Base-by-base conservation (phyloP, 2,329 filamentous ascomycete species). In the Diaporthe caulivora region DNA sequence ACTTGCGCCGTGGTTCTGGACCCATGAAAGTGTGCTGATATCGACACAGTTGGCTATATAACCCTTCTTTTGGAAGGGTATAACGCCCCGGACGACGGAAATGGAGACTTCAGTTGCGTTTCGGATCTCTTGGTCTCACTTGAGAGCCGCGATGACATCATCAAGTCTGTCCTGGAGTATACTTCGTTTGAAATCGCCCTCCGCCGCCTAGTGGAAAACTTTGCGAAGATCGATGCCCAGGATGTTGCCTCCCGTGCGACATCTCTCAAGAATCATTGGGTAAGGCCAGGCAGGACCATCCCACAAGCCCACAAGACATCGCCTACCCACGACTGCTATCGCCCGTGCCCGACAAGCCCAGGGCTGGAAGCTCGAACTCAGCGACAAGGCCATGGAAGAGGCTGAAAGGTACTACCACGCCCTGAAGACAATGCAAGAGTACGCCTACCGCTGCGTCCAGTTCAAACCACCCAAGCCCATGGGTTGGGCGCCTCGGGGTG, bases 11-110 rank as follows among this genome's bases (percentile, higher is more conserved):
- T n/a, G n/a, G n/a, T 40, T 40, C 11, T 6, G 24, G 10, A 11
- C 40, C 29, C 58, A 8, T 31, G 26, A n/a, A 31, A 10, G 8
- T 17, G 26, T 34, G 10, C 58, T 64, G 40, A 47, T 5, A 34
- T 47, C 18, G 18, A 13, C 7, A 47, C 18, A 64, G 58, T 64
- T 64, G 58, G 58, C 40, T 64, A 64, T 34, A 64, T 64, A 4
- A 31, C 18, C 4, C 26, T 47, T 34, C 40, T 64, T 11, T 18
- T 64, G 58, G 18, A 8, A 47, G 15, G 21, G 10, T 31, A 29
- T 11, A 47, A 5, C 18, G 17, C 18, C 42, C 58, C 40, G 4
- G 58, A 47, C 42, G 10, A 64, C 10, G 40, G 26, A 1, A 24
- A 26, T 64, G 58, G 40, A 47, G 58, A 64, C 11, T 18, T 47